These are phyloP conservation scores for Pichia sp. DNA, from an alignment of 1,139 yeast genomes.

Conservation along the genomic window DNA sequence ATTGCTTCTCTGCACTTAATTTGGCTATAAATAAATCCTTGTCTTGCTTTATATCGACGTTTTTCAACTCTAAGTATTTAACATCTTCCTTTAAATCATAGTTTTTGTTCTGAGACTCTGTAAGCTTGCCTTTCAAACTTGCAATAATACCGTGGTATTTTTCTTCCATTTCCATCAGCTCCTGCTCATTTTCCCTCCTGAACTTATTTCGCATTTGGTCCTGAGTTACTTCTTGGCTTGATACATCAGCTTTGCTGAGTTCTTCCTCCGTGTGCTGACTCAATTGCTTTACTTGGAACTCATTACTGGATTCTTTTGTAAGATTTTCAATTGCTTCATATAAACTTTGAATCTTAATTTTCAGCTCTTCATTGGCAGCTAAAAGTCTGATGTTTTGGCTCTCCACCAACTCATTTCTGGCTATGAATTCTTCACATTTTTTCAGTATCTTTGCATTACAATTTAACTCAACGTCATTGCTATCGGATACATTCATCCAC, in stretches of 20 bases:
- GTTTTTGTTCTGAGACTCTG: background rate
- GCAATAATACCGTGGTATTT: background rate
- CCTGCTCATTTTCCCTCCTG: background rate
- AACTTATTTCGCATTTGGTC: background rate
- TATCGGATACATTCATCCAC: conserved; percentile 12
- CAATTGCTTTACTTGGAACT: background rate
- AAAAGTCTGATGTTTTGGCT: background rate
- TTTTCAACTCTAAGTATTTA: background rate
- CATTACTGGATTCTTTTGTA: background rate
- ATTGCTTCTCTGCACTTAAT: background rate
- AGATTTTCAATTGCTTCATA: background rate
- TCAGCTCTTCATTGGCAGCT: conserved; percentile 1
- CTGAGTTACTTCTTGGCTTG: no score
- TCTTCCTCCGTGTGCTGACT: background rate
- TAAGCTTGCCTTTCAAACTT: background rate
- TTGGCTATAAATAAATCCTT: background rate
- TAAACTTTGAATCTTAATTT: background rate
- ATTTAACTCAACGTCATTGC: background rate
- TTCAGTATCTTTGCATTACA: background rate
- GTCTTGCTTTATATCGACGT: background rate
- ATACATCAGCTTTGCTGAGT: background rate
- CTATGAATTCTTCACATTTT: background rate
- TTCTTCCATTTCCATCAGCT: background rate
- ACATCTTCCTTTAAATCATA: background rate
- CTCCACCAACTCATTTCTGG: background rate